phyloP scores from a whole-genome alignment of 2,329 filamentous ascomycete genomes.

The Aspergillus japonicus region DNA sequence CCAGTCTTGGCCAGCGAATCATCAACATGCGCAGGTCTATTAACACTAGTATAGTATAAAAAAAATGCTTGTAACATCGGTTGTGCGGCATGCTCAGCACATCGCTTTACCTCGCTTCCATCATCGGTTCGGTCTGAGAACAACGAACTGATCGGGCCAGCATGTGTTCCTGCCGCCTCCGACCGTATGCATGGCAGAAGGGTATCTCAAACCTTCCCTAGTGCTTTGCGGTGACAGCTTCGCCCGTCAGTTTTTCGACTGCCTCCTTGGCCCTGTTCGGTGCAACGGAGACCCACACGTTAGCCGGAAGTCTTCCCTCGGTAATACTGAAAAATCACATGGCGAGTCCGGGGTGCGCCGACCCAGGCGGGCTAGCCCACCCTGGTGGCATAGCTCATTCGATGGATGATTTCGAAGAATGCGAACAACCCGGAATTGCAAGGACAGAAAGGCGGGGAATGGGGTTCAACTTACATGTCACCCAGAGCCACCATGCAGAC shows the following conservation, averaged over 20 bases:
- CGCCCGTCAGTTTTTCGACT: constrained; percentile 65
- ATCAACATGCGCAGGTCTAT: not conserved
- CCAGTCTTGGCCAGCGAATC: not conserved
- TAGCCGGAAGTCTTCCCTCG: constrained; percentile 27
- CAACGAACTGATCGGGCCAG: not conserved
- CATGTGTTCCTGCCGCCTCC: not conserved
- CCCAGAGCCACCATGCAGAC: constrained; percentile 99
- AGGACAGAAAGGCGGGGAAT: not conserved
- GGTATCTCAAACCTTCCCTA: constrained; percentile 49
- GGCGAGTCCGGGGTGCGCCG: not conserved
- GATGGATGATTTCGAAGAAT: not conserved
- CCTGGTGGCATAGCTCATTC: not conserved
- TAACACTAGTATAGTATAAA: constrained; percentile 6
- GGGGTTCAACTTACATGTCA: constrained; percentile 73
- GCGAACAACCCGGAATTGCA: constrained; percentile 1
- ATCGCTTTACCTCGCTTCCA: not conserved
- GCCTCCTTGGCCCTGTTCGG: constrained; percentile 60
- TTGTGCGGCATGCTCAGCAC: constrained; percentile 1
- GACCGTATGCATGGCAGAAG: constrained; percentile 30
- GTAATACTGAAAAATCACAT: constrained; percentile 26
- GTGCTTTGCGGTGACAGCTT: constrained; percentile 64
- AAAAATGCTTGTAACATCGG: not conserved
- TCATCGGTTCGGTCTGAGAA: not conserved
- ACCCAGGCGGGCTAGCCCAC: not conserved
- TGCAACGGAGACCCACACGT: constrained; percentile 29